A percentile compares a stretch with the other conserved stretches of the same genome.
phyloP scores from a whole-genome alignment of 1,284 basidiomycete genomes.

The Cutaneotrichosporon spelunceum region DNA sequence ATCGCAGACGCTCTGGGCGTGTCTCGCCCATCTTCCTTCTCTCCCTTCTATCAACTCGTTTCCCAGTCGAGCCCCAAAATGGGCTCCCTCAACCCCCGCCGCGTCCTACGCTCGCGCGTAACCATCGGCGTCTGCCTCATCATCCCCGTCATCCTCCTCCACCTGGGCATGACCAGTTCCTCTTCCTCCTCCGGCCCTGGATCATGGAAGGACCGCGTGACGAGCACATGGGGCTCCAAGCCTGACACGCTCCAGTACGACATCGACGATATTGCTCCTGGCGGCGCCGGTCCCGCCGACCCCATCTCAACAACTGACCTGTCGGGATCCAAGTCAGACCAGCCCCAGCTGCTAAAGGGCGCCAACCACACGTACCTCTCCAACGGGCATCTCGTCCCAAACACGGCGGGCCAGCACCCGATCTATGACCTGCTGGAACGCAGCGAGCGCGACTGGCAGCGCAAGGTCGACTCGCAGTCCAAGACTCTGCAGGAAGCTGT shows the following conservation, averaged over 20 bases:
- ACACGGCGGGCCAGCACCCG: constrained; percentile 45
- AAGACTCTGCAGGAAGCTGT: constrained; percentile 50
- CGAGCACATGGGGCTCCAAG: not conserved
- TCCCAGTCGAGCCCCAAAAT: not conserved
- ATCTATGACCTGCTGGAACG: constrained; percentile 50
- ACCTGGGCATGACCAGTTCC: not conserved
- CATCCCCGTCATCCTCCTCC: constrained; percentile 12
- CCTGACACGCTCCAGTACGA: not conserved
- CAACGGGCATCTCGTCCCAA: constrained; percentile 42
- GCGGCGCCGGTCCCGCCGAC: not conserved
- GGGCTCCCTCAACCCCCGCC: not conserved
- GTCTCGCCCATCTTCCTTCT: too few species aligned
- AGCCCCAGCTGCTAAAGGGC: not conserved
- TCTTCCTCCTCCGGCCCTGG: not conserved
- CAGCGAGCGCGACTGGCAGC: constrained; percentile 47
- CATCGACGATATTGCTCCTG: not conserved
- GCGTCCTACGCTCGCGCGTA: constrained; percentile 13
- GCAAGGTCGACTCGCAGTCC: constrained; percentile 48
- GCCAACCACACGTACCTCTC: constrained; percentile 33
- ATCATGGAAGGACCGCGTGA: not conserved
- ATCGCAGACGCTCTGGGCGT: not conserved
- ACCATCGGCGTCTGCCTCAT: constrained; percentile 1
- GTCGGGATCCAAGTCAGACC: not conserved
- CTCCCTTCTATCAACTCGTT: too few species aligned
- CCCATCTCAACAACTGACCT: not conserved